Conservation (phyloP, 1,284 basidiomycete genomes). For the Hypsizygus ulmarius region DNA sequence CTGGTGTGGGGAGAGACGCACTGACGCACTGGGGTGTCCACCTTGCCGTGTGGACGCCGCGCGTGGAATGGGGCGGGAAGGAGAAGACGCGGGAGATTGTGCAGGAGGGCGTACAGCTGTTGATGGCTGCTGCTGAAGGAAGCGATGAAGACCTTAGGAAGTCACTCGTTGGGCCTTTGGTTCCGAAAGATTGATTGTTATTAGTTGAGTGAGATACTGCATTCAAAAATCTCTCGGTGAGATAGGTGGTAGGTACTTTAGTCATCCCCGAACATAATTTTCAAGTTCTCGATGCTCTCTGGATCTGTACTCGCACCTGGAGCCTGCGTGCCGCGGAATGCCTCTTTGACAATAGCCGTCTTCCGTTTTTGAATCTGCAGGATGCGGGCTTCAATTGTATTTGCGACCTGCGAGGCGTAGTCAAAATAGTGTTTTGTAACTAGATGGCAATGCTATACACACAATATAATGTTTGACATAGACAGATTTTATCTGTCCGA, state of each 20-base stretch:
- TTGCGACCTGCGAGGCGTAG: slow-evolving; percentile 45
- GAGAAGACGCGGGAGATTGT: slow-evolving; percentile 41
- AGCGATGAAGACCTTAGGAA: slow-evolving; percentile 26
- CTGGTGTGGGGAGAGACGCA: slow-evolving; percentile 22
- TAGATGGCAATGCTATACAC: slow-evolving; percentile 27
- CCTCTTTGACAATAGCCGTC: slow-evolving; percentile 80
- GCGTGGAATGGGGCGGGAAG: slow-evolving; percentile 39
- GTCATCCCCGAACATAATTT: slow-evolving; percentile 67
- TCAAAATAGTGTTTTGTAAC: neutral
- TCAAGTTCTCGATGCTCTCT: slow-evolving; percentile 75
- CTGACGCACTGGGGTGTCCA: slow-evolving; percentile 47
- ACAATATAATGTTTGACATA: slow-evolving; percentile 92
- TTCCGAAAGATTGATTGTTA: slow-evolving; percentile 7
- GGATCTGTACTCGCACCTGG: slow-evolving; percentile 43
- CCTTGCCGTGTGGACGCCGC: slow-evolving; percentile 41
- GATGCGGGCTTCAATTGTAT: slow-evolving; percentile 80
- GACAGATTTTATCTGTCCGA: slow-evolving; percentile 83
- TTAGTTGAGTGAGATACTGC: neutral
- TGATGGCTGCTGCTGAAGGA: slow-evolving; percentile 33
- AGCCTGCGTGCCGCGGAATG: slow-evolving; percentile 54
- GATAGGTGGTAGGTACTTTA: slow-evolving; percentile 4
- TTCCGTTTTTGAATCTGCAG: slow-evolving; percentile 89
- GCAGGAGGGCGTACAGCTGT: slow-evolving; percentile 38
- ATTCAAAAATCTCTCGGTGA: neutral
- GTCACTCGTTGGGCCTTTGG: slow-evolving; percentile 28